Base-by-base conservation (phyloP, 169 alveolate genomes). In the Neospora caninum region DNA sequence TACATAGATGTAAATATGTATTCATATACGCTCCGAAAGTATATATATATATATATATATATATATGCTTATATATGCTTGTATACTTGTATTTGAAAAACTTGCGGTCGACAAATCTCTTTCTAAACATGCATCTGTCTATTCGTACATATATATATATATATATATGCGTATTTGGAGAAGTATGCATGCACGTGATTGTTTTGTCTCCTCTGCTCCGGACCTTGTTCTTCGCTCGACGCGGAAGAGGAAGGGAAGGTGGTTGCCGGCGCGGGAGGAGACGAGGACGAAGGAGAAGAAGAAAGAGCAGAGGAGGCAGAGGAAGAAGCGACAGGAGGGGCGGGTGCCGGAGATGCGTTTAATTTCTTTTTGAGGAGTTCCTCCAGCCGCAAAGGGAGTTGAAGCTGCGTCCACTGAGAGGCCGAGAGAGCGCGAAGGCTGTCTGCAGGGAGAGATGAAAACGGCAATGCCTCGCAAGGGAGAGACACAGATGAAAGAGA, bases 371-470 rank as follows among this genome's bases (percentile, higher is more conserved):
- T 38, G 36, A 82, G 31, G 39, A 82, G 67, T 31, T 82, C 89
- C 38, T 82, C 89, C 39, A 82, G 67, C 10, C 67, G 69, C 67
- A 82, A 29, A 13, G 89, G 89, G 20, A 82, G 89, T 31, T 82
- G 89, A 64, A 82, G 67, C 67, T 41, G 89, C 67, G 43, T 13
- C 89, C 89, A 82, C 67, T 82, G 89, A 4, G n/a, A 34, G 25
- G 89, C 38, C 38, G 89, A 82, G 6, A 82, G 89, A 36, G 34
- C 38, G 31, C 89, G 53, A 2, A 82, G 64, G 39, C 89, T 82
- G n/a, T 38, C 89, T 82, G 64, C 20, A 82, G 41, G 9, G 89
- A 13, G n/a, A n/a, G 84, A 34, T 10, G 42, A 27, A 73, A 31
- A 36, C 10, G 43, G 39, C 45, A 73, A 31, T 16, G 80, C 9